These are phyloP conservation scores for Phragmites australis DNA, from an alignment of 176 grass and related monocot genomes.

Conservation along the genomic window DNA sequence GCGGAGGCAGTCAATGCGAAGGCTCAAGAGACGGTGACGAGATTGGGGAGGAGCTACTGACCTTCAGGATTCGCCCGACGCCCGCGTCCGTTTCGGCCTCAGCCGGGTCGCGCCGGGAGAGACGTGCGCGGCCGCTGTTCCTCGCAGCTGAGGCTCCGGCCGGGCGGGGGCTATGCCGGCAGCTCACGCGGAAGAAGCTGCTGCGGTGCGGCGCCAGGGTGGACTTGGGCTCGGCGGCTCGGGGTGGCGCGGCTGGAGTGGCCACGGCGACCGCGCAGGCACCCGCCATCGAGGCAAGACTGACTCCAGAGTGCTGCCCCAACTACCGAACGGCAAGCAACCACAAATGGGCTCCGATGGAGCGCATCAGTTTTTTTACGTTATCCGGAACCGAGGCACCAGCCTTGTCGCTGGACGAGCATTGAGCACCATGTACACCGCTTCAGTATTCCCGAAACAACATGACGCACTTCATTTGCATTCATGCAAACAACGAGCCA, in stretches of 20 bases:
- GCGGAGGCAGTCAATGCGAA: not conserved
- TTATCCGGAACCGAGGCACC: conserved; percentile 12
- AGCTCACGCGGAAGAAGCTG: conserved; percentile 18
- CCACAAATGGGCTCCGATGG: not conserved
- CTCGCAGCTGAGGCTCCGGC: not conserved
- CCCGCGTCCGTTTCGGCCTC: not conserved
- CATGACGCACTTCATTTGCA: not conserved
- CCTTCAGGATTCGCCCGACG: not conserved
- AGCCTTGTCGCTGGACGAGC: not conserved
- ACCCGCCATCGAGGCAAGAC: conserved; percentile 10
- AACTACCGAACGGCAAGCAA: not conserved
- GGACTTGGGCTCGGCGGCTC: not conserved
- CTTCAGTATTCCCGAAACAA: not conserved
- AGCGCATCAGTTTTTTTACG: not conserved
- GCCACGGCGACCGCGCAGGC: conserved; percentile 19
- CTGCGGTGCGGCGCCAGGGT: not conserved
- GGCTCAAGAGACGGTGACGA: too few species aligned
- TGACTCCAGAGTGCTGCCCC: not conserved
- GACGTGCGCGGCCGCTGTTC: not conserved
- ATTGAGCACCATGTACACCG: not conserved
- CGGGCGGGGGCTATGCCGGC: not conserved
- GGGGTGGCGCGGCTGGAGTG: not conserved
- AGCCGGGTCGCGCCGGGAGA: conserved; percentile 8
- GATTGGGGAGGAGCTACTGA: not conserved
- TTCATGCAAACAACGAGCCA: not conserved